Evolutionary conservation across 225 moss, liverwort and hornwort genomes (phyloP), one percentile per base, ranked within the genome.

Genomic region (Pseudoscleropodium purum): DNA sequence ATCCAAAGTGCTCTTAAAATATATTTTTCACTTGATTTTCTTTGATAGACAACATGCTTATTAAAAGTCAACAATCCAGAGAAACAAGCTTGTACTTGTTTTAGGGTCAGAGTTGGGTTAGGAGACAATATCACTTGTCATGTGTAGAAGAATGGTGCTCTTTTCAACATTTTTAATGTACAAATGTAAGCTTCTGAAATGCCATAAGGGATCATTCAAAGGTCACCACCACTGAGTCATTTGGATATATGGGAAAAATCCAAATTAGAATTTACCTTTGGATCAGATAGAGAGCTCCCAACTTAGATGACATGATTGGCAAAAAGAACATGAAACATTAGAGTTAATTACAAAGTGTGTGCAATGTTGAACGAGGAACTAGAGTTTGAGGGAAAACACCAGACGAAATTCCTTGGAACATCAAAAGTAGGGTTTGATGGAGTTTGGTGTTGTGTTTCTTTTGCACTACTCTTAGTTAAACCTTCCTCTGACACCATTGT

Each of bases 21-120:
- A 54, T 23, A 20, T 23, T 36, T 54, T 54, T 54, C 5, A 24
- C 14, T 78, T 54, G 5, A 18, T 78, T 78, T 78, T 3, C 5
- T 51, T 36, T 54, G 36, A 77, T 24, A 36, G 5, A 36, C 34
- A 78, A 37, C 15, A 36, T 36, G 13, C 14, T 36, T 14, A 77
- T 81, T 10, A 16, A 26, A 37, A 54, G 26, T 4, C 37, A 56
- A 26, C 56, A 56, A 79, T 2, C 16, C 25, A n/a, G 11, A n/a
- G 5, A 57, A 1, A 57, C 11, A 54, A 11, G 5, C 13, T 39
- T 39, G 13, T 18, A 34, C 27, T 80, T n/a, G 4, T 59, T 39
- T 23, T 1, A 9, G 9, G 10, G 15, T 25, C 4, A 10, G 0
- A 37, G 15, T 24, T 4, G 0, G 0, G 3, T 9, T 54, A 21